These are phyloP conservation scores for Thelonectria rubi DNA, from an alignment of 2,329 filamentous ascomycete species.

Conservation along the genomic window DNA sequence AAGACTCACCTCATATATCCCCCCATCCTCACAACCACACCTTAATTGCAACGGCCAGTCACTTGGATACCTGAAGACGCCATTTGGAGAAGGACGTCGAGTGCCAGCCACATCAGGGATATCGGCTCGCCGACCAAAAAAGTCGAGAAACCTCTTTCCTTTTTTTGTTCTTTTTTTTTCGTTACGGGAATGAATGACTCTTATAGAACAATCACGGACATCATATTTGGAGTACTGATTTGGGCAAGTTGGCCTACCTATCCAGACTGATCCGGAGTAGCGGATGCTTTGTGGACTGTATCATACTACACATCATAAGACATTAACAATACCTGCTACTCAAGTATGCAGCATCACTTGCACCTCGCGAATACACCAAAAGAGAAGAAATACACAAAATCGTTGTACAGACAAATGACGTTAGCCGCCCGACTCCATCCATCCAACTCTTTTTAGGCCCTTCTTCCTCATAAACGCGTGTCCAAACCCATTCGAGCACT, in stretches of 20 bases:
- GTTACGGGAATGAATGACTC: slow-evolving; percentile 2
- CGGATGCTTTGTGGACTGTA: slow-evolving; percentile 16
- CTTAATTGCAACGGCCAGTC: neutral
- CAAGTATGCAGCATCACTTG: slow-evolving; percentile 21
- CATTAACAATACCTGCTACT: slow-evolving; percentile 2
- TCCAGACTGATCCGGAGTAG: slow-evolving; percentile 9
- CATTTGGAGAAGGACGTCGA: neutral
- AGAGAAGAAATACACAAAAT: slow-evolving; percentile 31
- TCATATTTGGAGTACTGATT: slow-evolving; percentile 5
- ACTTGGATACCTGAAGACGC: neutral
- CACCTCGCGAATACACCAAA: slow-evolving; percentile 6
- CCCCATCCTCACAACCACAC: slow-evolving; percentile 3
- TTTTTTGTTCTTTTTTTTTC: slow-evolving; percentile 3
- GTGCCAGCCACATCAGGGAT: slow-evolving; percentile 4
- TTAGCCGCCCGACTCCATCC: slow-evolving; percentile 33
- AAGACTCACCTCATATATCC: neutral
- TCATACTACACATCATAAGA: slow-evolving; percentile 8
- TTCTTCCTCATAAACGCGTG: slow-evolving; percentile 23
- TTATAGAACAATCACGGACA: slow-evolving; percentile 4
- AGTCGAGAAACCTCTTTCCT: neutral
- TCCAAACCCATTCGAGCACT: slow-evolving; percentile 13
- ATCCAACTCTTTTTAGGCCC: slow-evolving; percentile 32
- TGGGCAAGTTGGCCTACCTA: neutral
- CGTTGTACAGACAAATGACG: slow-evolving; percentile 30
- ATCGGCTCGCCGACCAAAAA: slow-evolving; percentile 1